Percentiles rank a stretch among this genome's conserved stretches.
Conservation (phyloP, 202 grass and related monocot genomes). For the Dendrocalamus latiflorus region DNA sequence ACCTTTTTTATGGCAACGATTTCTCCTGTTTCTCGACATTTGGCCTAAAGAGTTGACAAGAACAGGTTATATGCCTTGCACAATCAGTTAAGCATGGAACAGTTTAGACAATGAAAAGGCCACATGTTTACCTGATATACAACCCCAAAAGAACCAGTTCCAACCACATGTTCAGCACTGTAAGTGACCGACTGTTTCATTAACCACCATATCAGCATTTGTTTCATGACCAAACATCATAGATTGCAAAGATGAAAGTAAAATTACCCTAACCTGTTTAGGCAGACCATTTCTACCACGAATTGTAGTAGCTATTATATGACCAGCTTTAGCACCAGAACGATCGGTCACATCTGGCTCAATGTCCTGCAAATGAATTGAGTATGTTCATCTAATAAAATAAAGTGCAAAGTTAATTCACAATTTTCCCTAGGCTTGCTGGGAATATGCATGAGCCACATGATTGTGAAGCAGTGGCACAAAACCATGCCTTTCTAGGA, state of each 20-base stretch:
- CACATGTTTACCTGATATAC: slow-evolving; percentile 74
- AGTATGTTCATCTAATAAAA: slow-evolving; percentile 10
- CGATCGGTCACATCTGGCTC: slow-evolving; percentile 51
- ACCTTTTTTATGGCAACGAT: slow-evolving; percentile 96
- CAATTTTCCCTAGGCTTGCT: neutral
- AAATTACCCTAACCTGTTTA: slow-evolving; percentile 56
- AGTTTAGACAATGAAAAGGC: slow-evolving; percentile 9
- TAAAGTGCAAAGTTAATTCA: neutral
- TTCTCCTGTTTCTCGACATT: slow-evolving; percentile 98
- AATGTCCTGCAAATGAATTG: slow-evolving; percentile 50
- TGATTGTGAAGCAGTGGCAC: neutral
- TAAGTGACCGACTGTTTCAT: slow-evolving; percentile 71
- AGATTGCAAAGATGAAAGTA: slow-evolving; percentile 5
- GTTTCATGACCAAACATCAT: neutral
- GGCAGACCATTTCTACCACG: slow-evolving; percentile 61
- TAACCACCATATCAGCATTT: slow-evolving; percentile 23
- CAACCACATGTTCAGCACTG: slow-evolving; percentile 91
- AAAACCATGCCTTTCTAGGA: slow-evolving; percentile 1
- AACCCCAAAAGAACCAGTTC: slow-evolving; percentile 94
- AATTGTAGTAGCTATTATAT: slow-evolving; percentile 62
- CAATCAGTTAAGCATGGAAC: neutral
- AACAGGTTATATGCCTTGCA: slow-evolving; percentile 9
- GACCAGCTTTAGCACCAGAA: slow-evolving; percentile 57
- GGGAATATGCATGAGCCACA: neutral
- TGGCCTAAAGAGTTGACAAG: slow-evolving; percentile 55